Conservation (phyloP, 2,329 filamentous ascomycete genomes). For the Orbilia brochopaga region DNA sequence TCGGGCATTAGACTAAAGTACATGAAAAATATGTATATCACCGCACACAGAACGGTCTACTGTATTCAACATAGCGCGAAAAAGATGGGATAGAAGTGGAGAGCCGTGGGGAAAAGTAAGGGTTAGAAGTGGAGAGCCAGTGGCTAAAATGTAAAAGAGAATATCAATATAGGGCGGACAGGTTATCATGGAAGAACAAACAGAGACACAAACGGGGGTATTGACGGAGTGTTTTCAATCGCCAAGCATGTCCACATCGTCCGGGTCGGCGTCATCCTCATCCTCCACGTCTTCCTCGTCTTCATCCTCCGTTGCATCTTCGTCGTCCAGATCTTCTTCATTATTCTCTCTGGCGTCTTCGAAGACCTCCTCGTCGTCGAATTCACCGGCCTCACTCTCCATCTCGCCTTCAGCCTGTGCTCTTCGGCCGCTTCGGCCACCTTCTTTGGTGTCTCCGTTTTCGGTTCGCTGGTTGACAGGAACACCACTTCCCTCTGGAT, state of each 20-base stretch:
- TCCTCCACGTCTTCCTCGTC: conserved; percentile 66
- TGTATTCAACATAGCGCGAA: too few relatives aligned
- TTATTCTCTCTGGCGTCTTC: conserved; percentile 56
- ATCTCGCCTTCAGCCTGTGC: conserved; percentile 34
- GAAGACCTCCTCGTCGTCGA: conserved; percentile 55
- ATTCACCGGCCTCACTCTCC: conserved; percentile 56
- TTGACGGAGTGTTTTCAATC: conserved; percentile 1
- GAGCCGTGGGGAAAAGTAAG: too few relatives aligned
- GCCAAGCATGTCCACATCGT: conserved; percentile 47
- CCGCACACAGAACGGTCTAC: too few relatives aligned
- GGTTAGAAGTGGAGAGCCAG: too few relatives aligned
- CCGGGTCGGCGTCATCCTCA: conserved; percentile 54
- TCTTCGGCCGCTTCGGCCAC: conserved; percentile 25
- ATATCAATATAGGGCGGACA: background rate
- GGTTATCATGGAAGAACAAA: background rate
- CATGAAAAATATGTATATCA: too few relatives aligned
- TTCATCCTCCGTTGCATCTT: conserved; percentile 61
- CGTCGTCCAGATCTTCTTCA: conserved; percentile 56
- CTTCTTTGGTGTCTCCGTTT: background rate
- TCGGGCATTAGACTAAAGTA: too few relatives aligned
- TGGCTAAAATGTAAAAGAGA: background rate
- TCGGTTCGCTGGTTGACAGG: conserved; percentile 57
- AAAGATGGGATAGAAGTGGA: too few relatives aligned
- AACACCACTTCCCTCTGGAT: conserved; percentile 60
- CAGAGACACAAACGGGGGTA: conserved; percentile 2